Conservation (phyloP, 257 asterid species). For the Solanum boliviense region DNA sequence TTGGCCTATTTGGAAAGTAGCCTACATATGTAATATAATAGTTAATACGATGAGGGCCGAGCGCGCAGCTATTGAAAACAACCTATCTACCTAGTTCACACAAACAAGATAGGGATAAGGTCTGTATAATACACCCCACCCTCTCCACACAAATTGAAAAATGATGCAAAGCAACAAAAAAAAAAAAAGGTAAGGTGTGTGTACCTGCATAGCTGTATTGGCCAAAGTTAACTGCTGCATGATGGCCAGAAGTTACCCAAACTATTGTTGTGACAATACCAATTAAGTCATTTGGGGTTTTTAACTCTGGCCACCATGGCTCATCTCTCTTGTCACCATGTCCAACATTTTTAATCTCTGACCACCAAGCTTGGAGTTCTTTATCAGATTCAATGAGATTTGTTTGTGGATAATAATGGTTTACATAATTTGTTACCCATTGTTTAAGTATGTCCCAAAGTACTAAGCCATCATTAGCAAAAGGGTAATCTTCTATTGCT, state of each 20-base stretch:
- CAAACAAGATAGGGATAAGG: not conserved
- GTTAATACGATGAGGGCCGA: not conserved
- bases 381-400: conserved; percentile 25
- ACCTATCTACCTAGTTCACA: not conserved
- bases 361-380: conserved; percentile 84
- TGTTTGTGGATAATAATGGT: conserved; percentile 32
- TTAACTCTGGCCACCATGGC: conserved; percentile 67
- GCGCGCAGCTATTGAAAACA: not conserved
- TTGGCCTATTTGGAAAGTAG: conserved; percentile 67
- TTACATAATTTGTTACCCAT: conserved; percentile 63
- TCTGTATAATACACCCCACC: not conserved
- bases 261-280: conserved; percentile 49
- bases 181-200: not conserved
- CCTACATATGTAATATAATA: not conserved
- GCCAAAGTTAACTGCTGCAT: conserved; percentile 83
- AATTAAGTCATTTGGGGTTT: conserved; percentile 32
- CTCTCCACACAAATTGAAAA: too few relatives aligned
- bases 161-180: not conserved
- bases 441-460: conserved; percentile 62
- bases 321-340: conserved; percentile 66
- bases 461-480: conserved; percentile 65
- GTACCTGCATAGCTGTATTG: conserved; percentile 50
- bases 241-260: conserved; percentile 78
- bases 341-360: conserved; percentile 50
- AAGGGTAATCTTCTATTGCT: conserved; percentile 72